Conservation (phyloP, 2,329 filamentous ascomycete species). For the Aspergillus arachidicola region DNA sequence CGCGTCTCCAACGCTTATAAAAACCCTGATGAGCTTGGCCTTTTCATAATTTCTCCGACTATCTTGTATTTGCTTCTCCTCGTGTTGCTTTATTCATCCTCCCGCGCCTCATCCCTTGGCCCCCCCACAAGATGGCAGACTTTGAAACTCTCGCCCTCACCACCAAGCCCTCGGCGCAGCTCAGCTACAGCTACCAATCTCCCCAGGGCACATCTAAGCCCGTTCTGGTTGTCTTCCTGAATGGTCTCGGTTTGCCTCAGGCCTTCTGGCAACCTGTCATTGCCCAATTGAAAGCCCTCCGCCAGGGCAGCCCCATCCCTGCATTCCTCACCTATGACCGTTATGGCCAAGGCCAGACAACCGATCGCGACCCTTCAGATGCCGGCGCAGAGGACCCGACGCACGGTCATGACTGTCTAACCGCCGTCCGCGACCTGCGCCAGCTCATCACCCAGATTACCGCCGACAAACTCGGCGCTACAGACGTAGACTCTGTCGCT, state of each 20-base stretch:
- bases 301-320: conserved; percentile 35
- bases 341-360: conserved; percentile 57
- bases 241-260: conserved; percentile 47
- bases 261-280: conserved; percentile 42
- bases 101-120: not conserved
- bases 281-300: conserved; percentile 20
- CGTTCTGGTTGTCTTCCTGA: conserved; percentile 47
- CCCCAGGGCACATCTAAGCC: conserved; percentile 11
- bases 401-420: not conserved
- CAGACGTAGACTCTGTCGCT: conserved; percentile 26
- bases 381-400: conserved; percentile 29
- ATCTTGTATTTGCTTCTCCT: not conserved
- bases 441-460: conserved; percentile 47
- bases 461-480: conserved; percentile 28
- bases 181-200: conserved; percentile 22
- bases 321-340: conserved; percentile 60
- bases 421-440: conserved; percentile 38
- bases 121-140: conserved; percentile 13
- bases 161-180: conserved; percentile 23
- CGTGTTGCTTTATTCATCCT: not conserved
- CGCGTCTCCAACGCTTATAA: not conserved
- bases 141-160: conserved; percentile 18
- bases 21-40: not conserved
- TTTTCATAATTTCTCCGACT: no score
- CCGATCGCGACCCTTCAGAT: conserved; percentile 49